A percentile compares a stretch with the other conserved stretches of the same genome.
phyloP scores from a whole-genome alignment of 2,329 filamentous ascomycete genomes.

The Pyricularia grisea region DNA sequence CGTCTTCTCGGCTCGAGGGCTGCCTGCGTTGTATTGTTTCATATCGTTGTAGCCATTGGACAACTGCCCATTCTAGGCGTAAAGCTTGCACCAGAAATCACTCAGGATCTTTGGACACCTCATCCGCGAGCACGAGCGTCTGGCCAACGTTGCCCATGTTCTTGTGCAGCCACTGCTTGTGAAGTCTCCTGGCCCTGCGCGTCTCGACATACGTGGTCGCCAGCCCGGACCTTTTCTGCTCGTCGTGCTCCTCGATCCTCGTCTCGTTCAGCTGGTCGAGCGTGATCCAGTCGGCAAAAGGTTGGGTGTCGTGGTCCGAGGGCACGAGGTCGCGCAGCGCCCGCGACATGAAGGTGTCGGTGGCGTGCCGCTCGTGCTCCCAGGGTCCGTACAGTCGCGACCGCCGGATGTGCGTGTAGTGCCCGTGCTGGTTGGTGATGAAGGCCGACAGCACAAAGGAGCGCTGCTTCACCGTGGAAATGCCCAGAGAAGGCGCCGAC shows the following conservation, averaged over 20 bases:
- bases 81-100: background rate
- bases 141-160: background rate
- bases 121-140: background rate
- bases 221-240: background rate
- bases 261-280: constrained; percentile 15
- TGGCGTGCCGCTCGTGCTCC: constrained; percentile 19
- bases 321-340: constrained; percentile 30
- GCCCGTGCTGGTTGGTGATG: constrained; percentile 26
- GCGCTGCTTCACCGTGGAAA: constrained; percentile 13
- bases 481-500: background rate
- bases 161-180: background rate
- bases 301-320: constrained; percentile 23
- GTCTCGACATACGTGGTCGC: background rate
- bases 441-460: constrained; percentile 34
- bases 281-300: constrained; percentile 33
- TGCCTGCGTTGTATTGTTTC: background rate
- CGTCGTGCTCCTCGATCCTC: constrained; percentile 2
- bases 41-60: background rate
- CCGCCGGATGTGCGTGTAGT: constrained; percentile 24
- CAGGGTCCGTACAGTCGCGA: constrained; percentile 31
- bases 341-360: constrained; percentile 25
- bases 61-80: background rate
- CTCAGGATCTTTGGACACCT: background rate
- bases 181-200: background rate
- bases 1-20: background rate